Evolutionary conservation across 2,329 filamentous ascomycete genomes (phyloP).

Genomic region (Helicocarpus griseus): DNA sequence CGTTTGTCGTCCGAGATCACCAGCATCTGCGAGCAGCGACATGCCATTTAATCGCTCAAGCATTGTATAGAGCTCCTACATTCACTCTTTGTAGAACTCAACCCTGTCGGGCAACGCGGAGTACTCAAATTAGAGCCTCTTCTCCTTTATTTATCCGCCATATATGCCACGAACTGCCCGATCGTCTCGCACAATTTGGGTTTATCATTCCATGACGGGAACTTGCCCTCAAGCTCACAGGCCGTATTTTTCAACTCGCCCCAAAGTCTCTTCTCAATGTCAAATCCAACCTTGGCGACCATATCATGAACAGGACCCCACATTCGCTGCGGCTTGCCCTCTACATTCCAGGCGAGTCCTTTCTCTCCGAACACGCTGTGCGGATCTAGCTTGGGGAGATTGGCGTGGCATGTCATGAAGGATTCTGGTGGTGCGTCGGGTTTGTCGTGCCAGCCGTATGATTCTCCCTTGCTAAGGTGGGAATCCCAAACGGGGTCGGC

Average conservation of each 20-base stretch:
- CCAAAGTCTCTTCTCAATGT: slow-evolving; percentile 31
- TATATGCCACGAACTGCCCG: slow-evolving; percentile 12
- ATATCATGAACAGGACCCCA: slow-evolving; percentile 28
- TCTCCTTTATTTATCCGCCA: slow-evolving; percentile 5
- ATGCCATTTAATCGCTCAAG: too few species aligned
- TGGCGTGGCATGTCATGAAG: slow-evolving; percentile 29
- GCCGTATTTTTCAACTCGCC: slow-evolving; percentile 32
- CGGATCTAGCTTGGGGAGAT: slow-evolving; percentile 35
- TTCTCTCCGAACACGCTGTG: slow-evolving; percentile 28
- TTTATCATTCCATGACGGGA: slow-evolving; percentile 11
- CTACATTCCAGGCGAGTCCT: slow-evolving; percentile 28
- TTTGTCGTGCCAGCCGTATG: slow-evolving; percentile 11
- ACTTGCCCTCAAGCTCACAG: slow-evolving; percentile 25
- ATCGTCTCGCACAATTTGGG: slow-evolving; percentile 12
- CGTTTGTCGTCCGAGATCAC: too few species aligned
- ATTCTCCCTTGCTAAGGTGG: slow-evolving; percentile 13
- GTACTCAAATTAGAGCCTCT: too few species aligned
- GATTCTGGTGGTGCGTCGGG: slow-evolving; percentile 18
- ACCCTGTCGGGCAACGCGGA: too few species aligned
- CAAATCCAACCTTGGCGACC: slow-evolving; percentile 28
- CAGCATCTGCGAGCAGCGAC: too few species aligned
- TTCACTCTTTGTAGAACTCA: too few species aligned
- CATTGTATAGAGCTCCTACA: too few species aligned
- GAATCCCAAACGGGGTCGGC: slow-evolving; percentile 29
- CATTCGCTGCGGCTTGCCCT: slow-evolving; percentile 27